Percentiles rank a stretch among this genome's conserved stretches.
phyloP scores from a whole-genome alignment of 805 yeast genomes.

The Candida insectalens region DNA sequence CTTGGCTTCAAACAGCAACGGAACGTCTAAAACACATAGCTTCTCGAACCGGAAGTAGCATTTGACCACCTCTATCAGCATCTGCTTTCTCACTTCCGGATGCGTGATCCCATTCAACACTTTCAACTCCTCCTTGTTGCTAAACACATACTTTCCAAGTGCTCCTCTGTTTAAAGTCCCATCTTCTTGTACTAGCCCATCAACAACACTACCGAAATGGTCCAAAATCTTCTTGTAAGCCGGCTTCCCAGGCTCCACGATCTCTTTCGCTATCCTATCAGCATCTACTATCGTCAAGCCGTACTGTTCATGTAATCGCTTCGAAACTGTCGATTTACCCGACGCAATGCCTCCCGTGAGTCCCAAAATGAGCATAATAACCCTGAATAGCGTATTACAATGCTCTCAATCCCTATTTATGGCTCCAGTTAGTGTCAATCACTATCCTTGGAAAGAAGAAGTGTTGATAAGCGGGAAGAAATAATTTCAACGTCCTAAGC shows the following conservation, averaged over 20 bases:
- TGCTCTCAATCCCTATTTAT: no score
- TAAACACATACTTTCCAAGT: slow-evolving; percentile 70
- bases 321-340: slow-evolving; percentile 91
- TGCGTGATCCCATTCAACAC: slow-evolving; percentile 72
- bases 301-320: slow-evolving; percentile 39
- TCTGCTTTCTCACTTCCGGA: slow-evolving; percentile 71
- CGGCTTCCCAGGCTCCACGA: slow-evolving; percentile 69
- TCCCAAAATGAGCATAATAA: slow-evolving; percentile 75
- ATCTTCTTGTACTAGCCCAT: slow-evolving; percentile 36
- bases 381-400: no score
- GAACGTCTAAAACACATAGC: slow-evolving; percentile 78
- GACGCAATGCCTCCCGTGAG: slow-evolving; percentile 97
- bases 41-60: slow-evolving; percentile 50
- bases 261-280: slow-evolving; percentile 77
- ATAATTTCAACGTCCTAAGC: no score
- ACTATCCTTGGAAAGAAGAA: no score
- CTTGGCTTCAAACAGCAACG: slow-evolving; percentile 75
- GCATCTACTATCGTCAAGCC: slow-evolving; percentile 71
- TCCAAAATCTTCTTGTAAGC: slow-evolving; percentile 61
- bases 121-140: slow-evolving; percentile 43
- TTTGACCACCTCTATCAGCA: slow-evolving; percentile 42
- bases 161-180: slow-evolving; percentile 57
- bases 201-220: slow-evolving; percentile 47
- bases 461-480: no score
- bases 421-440: no score